Conservation (phyloP, 768 basidiomycete genomes). For the Tylopilus cervinicoccineus region DNA sequence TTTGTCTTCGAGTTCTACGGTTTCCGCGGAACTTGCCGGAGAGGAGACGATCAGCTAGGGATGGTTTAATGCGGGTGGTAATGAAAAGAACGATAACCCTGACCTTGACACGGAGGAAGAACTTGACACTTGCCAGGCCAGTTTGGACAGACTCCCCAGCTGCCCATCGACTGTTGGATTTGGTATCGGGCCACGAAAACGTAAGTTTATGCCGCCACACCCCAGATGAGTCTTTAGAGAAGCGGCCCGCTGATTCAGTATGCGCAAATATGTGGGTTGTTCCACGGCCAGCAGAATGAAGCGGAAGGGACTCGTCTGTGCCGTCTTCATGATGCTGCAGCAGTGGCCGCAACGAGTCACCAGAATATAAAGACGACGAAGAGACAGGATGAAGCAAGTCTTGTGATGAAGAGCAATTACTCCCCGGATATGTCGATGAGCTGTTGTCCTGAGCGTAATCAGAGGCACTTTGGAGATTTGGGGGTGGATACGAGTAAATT, state of each 20-base stretch:
- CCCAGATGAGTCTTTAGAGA: slow-evolving; percentile 52
- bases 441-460: slow-evolving; percentile 23
- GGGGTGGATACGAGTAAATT: slow-evolving; percentile 15
- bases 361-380: slow-evolving; percentile 23
- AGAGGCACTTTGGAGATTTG: slow-evolving; percentile 26
- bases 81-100: slow-evolving; percentile 8
- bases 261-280: slow-evolving; percentile 52
- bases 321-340: slow-evolving; percentile 16
- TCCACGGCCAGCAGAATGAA: slow-evolving; percentile 23
- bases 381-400: slow-evolving; percentile 17
- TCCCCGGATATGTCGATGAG: slow-evolving; percentile 6
- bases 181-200: slow-evolving; percentile 67
- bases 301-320: slow-evolving; percentile 10
- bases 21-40: slow-evolving; percentile 48
- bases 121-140: slow-evolving; percentile 59
- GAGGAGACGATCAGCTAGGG: slow-evolving; percentile 46
- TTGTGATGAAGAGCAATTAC: slow-evolving; percentile 18
- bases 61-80: slow-evolving; percentile 13
- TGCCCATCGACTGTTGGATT: slow-evolving; percentile 70
- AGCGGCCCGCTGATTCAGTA: slow-evolving; percentile 55
- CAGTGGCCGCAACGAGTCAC: slow-evolving; percentile 24
- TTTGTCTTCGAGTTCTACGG: slow-evolving; percentile 64
- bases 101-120: slow-evolving; percentile 70
- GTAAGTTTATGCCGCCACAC: slow-evolving; percentile 63
- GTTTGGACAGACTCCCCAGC: slow-evolving; percentile 75